Percentiles rank a stretch among this genome's conserved stretches.
These are phyloP conservation scores for Sporisorium iseilematis-ciliati DNA, from an alignment of 1,284 basidiomycete genomes.

Conservation along the genomic window DNA sequence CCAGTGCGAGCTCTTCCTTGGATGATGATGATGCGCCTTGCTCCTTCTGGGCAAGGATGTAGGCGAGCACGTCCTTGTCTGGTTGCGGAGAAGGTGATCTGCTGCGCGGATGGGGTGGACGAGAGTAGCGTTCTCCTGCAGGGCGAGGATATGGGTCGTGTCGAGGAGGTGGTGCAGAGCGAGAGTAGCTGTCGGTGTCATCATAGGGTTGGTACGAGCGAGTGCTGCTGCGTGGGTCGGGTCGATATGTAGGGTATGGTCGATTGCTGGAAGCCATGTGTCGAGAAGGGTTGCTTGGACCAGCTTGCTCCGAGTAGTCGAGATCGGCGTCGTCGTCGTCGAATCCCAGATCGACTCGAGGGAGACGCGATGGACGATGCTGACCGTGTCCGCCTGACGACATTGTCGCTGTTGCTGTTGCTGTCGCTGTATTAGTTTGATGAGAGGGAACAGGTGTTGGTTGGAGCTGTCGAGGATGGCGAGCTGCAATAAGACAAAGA, in stretches of 20 bases:
- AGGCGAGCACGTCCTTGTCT: slow-evolving; percentile 43
- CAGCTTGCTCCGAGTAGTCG: slow-evolving; percentile 38
- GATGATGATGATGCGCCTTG: slow-evolving; percentile 5
- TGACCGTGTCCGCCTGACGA: slow-evolving; percentile 5
- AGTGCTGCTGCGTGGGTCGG: slow-evolving; percentile 4
- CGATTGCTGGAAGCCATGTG: slow-evolving; percentile 13
- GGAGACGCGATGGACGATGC: slow-evolving; percentile 14
- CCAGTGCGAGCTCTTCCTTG: slow-evolving; percentile 15
- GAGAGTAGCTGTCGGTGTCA: neutral
- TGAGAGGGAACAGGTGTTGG: neutral
- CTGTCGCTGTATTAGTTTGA: neutral
- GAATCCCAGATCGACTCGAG: slow-evolving; percentile 23
- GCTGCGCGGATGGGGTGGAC: slow-evolving; percentile 1
- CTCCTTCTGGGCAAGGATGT: slow-evolving; percentile 34
- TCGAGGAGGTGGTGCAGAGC: slow-evolving; percentile 2
- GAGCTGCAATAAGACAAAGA: neutral
- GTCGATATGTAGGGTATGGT: slow-evolving; percentile 4
- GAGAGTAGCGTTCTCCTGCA: neutral
- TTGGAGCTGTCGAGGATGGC: slow-evolving; percentile 11
- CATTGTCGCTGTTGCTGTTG: slow-evolving; percentile 3
- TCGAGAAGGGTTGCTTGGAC: slow-evolving; percentile 28
- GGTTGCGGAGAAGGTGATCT: slow-evolving; percentile 31
- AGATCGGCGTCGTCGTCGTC: slow-evolving; percentile 28
- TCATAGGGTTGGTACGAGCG: slow-evolving; percentile 1
- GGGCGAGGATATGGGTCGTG: neutral